Evolutionary conservation across 805 yeast species (phyloP), one percentile per base, ranked within the genome.

Genomic region (Candida tammaniensis): DNA sequence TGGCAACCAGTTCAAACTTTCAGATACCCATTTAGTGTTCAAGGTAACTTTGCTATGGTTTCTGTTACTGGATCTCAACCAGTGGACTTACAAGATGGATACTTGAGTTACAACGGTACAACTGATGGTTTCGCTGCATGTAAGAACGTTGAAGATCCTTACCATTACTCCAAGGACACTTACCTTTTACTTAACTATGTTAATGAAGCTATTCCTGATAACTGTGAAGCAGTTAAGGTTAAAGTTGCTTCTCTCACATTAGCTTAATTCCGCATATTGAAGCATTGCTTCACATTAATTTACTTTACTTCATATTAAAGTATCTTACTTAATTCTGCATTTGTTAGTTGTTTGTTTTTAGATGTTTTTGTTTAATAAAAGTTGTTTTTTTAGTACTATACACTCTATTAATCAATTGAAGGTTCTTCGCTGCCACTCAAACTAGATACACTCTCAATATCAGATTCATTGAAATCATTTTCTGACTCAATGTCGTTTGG

Each of bases 81-180:
- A 10, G 35, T 39, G 7, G 3, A 18, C 13, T 4, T 42, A 27
- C 47, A 31, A 7, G 48, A 44, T 28, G 49, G 42, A 14, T 41
- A 39, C 36, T 34, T 54, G 26, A 22, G 38, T 21, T 35, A 39
- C 33, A 38, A 47, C 19, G 57, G 55, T 14, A 24, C 42, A 16
- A 25, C 46, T 25, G 42, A 34, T 21, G 33, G 39, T 16, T 53
- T 57, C 37, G 52, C 42, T 33, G 63, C 62, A 30, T 46, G 53
- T 30, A 47, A 48, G 37, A 47, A 54, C 44, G 35, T 56, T 31
- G 43, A 44, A 14, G 62, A 59, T 36, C 61, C 60, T 11, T 54
- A 57, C 42, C 24, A 39, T n/a, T 56, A 54, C 42, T 51, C 61
- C 16, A 22, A 26, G 7, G 15, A 27, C 7, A n/a, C 18, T 16